Percentiles rank a stretch among this genome's conserved stretches.
Evolutionary conservation across 768 basidiomycete genomes (phyloP).

Genomic region (Boletus edulis): DNA sequence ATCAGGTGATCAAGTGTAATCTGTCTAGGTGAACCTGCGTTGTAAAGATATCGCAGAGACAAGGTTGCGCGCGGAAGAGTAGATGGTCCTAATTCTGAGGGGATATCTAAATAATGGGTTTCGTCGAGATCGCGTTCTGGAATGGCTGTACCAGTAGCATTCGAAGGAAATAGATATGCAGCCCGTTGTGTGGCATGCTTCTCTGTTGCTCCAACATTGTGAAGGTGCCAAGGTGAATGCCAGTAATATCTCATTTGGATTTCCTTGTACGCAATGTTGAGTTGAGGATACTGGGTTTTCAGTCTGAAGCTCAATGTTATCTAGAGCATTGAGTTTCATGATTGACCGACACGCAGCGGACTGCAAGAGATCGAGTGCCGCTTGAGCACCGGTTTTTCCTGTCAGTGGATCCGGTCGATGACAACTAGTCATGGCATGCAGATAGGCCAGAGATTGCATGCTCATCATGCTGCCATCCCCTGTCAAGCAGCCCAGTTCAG

Average conservation of each 20-base stretch:
- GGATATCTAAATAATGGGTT: not conserved
- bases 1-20: not conserved
- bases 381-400: not conserved
- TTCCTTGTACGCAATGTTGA: not conserved
- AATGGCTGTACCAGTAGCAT: no score
- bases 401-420: not conserved
- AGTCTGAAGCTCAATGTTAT: no score
- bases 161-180: not conserved
- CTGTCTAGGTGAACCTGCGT: not conserved
- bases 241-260: not conserved
- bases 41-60: not conserved
- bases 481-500: not conserved
- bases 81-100: no score
- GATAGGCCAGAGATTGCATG: not conserved
- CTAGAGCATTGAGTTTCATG: no score
- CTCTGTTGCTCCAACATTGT: no score
- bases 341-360: not conserved
- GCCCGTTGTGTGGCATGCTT: not conserved
- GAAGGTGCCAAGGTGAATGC: no score
- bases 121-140: not conserved
- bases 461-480: not conserved
- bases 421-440: not conserved
- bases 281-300: not conserved
- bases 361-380: not conserved
- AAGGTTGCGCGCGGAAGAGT: no score